phyloP scores from a whole-genome alignment of 179 eudicot genomes.

The Corrigiola litoralis region DNA sequence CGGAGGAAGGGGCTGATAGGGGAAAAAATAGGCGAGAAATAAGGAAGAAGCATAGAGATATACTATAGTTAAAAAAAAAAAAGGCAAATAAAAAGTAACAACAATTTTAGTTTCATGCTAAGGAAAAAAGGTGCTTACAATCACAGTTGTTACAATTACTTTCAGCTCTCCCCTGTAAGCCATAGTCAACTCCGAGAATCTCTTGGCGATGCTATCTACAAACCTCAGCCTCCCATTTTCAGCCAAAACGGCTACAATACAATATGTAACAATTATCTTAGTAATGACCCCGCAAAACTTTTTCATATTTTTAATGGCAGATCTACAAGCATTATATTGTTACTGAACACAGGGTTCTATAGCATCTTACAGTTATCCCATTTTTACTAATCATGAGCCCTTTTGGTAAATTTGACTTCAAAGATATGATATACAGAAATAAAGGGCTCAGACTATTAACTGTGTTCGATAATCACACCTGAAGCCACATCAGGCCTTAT shows the following conservation, averaged over 20 bases:
- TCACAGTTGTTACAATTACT: constrained; percentile 69
- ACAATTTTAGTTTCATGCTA: neutral
- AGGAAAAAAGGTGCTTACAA: constrained; percentile 49
- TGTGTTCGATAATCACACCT: no score
- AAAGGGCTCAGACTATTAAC: no score
- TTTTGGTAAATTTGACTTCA: no score
- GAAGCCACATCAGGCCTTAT: neutral
- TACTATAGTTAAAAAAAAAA: neutral
- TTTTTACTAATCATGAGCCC: no score
- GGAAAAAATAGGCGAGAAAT: neutral
- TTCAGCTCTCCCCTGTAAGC: constrained; percentile 85
- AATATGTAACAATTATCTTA: no score
- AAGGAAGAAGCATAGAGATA: neutral
- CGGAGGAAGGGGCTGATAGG: constrained; percentile 67
- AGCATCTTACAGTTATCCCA: no score
- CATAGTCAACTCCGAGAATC: constrained; percentile 79
- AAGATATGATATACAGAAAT: neutral
- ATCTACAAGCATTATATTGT: no score
- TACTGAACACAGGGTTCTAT: no score
- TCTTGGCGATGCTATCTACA: constrained; percentile 52
- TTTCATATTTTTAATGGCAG: no score
- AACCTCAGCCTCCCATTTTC: constrained; percentile 68
- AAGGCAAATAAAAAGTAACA: neutral
- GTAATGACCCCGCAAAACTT: no score
- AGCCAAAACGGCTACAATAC: constrained; percentile 54